Evolutionary conservation across 2,329 filamentous ascomycete species (phyloP).

Genomic region (Hypoxylon sp.): DNA sequence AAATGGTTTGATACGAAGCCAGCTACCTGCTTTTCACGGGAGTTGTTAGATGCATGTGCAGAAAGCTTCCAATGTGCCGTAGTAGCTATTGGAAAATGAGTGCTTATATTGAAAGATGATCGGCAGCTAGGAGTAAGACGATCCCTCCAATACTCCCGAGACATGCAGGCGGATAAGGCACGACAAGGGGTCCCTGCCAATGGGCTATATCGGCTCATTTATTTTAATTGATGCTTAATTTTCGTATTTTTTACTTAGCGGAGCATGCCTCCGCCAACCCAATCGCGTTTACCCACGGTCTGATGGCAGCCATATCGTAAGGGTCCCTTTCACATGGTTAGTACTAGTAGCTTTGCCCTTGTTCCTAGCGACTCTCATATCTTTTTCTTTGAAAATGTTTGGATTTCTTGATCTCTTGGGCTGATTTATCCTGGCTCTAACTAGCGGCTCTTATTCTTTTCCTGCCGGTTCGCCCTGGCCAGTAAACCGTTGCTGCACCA

Average conservation of each 20-base stretch:
- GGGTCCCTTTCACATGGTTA: conserved; percentile 35
- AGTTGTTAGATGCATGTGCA: conserved; percentile 11
- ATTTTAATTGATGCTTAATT: conserved; percentile 46
- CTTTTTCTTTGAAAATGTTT: conserved; percentile 25
- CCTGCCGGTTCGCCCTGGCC: conserved; percentile 19
- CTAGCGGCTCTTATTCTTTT: conserved; percentile 29
- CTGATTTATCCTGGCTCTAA: conserved; percentile 22
- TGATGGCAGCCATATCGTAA: conserved; percentile 28
- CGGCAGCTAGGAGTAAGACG: conserved; percentile 36
- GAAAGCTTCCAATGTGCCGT: conserved; percentile 12
- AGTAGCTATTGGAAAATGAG: conserved; percentile 39
- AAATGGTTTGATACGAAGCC: conserved; percentile 8
- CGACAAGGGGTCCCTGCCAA: conserved; percentile 41
- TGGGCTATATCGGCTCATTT: conserved; percentile 43
- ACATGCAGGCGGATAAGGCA: conserved; percentile 45
- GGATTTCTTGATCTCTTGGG: conserved; percentile 22
- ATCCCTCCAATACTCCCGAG: conserved; percentile 43
- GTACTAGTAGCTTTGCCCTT: conserved; percentile 34
- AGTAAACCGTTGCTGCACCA: conserved; percentile 25
- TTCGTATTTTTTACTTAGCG: conserved; percentile 42
- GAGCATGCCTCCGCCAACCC: conserved; percentile 45
- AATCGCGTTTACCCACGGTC: conserved; percentile 47
- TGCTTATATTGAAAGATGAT: conserved; percentile 42
- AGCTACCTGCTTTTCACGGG: conserved; percentile 18
- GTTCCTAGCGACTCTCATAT: conserved; percentile 30